Conservation (phyloP, 148 eudicot genomes). For the Rhododendron griersonianum region DNA sequence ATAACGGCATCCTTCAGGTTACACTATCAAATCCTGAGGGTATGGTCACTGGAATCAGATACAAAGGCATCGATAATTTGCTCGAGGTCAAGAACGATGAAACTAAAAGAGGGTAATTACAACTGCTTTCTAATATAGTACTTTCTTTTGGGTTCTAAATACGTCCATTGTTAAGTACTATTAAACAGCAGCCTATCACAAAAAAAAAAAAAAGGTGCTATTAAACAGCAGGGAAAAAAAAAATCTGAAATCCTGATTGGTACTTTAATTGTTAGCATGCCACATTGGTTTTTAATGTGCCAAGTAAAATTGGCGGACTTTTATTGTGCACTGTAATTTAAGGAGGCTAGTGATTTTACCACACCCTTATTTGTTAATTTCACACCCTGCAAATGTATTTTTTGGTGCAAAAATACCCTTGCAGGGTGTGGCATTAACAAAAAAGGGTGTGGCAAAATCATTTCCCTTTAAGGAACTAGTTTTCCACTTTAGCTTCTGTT, state of each 20-base stretch:
- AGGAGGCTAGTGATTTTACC: no score
- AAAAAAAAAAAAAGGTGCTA: no score
- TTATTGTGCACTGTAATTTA: not conserved
- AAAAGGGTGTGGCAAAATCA: no score
- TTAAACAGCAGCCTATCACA: no score
- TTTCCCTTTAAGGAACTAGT: no score
- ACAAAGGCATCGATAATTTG: slow-evolving; percentile 67
- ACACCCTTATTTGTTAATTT: no score
- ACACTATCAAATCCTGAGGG: slow-evolving; percentile 83
- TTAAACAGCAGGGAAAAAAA: not conserved
- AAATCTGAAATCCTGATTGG: not conserved
- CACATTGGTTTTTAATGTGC: not conserved
- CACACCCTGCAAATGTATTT: no score
- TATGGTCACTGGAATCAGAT: slow-evolving; percentile 56
- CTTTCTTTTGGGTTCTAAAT: not conserved
- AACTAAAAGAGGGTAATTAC: slow-evolving; percentile 61
- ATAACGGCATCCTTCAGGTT: slow-evolving; percentile 68
- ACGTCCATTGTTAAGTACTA: not conserved
- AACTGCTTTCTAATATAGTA: not conserved
- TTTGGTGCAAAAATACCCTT: no score
- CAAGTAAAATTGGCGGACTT: no score
- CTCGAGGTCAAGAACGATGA: slow-evolving; percentile 57
- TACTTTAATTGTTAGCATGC: not conserved
- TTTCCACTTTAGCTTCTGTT: not conserved
- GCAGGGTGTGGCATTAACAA: no score